Percentiles rank a stretch among this genome's conserved stretches.
Evolutionary conservation across 345 rosid genomes (phyloP).

Genomic region (Hevea brasiliensis): DNA sequence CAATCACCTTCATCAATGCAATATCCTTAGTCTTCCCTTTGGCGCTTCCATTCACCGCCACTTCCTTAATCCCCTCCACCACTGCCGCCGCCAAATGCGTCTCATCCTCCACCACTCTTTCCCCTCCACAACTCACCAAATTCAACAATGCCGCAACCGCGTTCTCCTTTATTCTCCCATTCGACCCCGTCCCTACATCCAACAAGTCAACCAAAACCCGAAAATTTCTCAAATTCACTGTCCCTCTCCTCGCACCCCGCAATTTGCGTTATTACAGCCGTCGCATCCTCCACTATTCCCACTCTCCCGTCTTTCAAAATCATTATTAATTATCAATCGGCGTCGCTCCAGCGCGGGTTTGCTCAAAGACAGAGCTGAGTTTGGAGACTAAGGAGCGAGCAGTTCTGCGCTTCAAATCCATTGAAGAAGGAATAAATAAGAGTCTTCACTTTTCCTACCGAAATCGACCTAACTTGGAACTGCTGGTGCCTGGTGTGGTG

Average conservation of each 20-base stretch:
- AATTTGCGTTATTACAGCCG: constrained; percentile 85
- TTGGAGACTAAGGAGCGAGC: constrained; percentile 57
- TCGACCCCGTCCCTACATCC: constrained; percentile 68
- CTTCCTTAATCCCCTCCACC: constrained; percentile 58
- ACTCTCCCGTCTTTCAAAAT: constrained; percentile 69
- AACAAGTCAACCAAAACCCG: constrained; percentile 75
- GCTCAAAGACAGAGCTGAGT: constrained; percentile 83
- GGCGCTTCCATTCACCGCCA: constrained; percentile 53
- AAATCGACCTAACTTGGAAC: too few species aligned
- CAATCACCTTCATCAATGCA: constrained; percentile 49
- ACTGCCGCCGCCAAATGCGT: constrained; percentile 38
- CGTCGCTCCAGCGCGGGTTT: constrained; percentile 66
- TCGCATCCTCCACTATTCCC: constrained; percentile 90
- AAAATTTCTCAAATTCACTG: constrained; percentile 55
- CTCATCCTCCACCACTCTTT: constrained; percentile 47
- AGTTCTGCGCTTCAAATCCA: constrained; percentile 76
- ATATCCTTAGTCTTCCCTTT: constrained; percentile 72
- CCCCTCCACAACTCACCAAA: constrained; percentile 59
- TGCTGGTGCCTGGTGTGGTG: too few species aligned
- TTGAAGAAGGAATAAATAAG: constrained; percentile 1
- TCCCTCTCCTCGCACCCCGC: constrained; percentile 90
- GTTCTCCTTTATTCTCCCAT: constrained; percentile 67
- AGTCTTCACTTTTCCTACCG: too few species aligned
- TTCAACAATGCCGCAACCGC: constrained; percentile 74
- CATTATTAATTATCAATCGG: too few species aligned